Evolutionary conservation across 2,329 filamentous ascomycete genomes (phyloP).

Genomic region (Scleromitrula shiraiana): DNA sequence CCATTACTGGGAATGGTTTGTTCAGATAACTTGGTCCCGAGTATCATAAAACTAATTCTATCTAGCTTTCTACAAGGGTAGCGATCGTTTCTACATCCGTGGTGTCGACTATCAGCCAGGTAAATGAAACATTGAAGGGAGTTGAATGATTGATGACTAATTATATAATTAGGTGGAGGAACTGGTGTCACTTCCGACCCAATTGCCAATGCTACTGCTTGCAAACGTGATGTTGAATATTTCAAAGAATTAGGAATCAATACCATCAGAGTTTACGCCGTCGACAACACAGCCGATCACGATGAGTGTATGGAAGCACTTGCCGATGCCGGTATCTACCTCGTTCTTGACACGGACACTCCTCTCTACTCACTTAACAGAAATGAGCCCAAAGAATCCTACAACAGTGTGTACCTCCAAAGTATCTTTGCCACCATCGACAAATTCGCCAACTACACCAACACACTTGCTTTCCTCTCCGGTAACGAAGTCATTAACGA

Average conservation of each 20-base stretch:
- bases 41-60: neutral
- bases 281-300: slow-evolving; percentile 62
- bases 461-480: slow-evolving; percentile 58
- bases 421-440: slow-evolving; percentile 65
- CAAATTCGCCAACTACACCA: slow-evolving; percentile 57
- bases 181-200: slow-evolving; percentile 54
- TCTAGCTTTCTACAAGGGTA: slow-evolving; percentile 28
- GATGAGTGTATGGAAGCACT: slow-evolving; percentile 61
- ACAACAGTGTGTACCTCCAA: slow-evolving; percentile 64
- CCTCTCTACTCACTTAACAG: slow-evolving; percentile 63
- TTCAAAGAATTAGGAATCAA: slow-evolving; percentile 65
- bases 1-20: slow-evolving; percentile 24
- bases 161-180: slow-evolving; percentile 13
- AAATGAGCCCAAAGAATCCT: slow-evolving; percentile 48
- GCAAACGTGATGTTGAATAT: slow-evolving; percentile 57
- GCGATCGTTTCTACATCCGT: slow-evolving; percentile 45
- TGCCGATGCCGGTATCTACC: slow-evolving; percentile 63
- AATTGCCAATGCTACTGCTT: slow-evolving; percentile 50
- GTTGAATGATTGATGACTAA: neutral
- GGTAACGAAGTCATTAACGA: slow-evolving; percentile 54
- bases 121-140: neutral
- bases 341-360: slow-evolving; percentile 64
- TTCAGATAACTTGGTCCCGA: neutral
- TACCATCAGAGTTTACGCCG: slow-evolving; percentile 64
- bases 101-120: slow-evolving; percentile 57